Evolutionary conservation across 192 early-diverging fungal species (phyloP), one percentile per base, ranked within the genome.

Genomic region (Haplosporangium gracile): DNA sequence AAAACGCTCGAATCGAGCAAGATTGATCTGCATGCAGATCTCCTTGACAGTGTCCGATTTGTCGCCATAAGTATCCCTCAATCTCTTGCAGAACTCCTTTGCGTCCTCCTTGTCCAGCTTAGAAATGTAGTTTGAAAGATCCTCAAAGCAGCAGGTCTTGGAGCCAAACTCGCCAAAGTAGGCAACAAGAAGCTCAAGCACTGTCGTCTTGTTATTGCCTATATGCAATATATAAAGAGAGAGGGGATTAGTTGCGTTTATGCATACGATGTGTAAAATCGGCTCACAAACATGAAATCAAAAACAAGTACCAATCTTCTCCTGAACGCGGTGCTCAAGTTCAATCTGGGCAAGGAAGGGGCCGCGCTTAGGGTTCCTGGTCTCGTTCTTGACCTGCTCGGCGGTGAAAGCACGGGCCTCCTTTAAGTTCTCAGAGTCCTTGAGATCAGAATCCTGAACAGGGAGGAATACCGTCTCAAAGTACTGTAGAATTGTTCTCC

Each of bases 321-420:
- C 80, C 24, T 76, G 73, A 18, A 91, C 72, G 38, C 88, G 75
- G 40, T 88, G 82, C 29, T 91, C 89, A 2, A 94, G 88, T 73
- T 95, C 93, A 5, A 96, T 82, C 79, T 94, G 91, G 24, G 93
- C 95, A 36, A 97, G 87, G 77, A 92, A 95, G 6, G 96, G 95
- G 0, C 94, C 95, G 34, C 95, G 92, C 74, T 92, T 92, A n/a
- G 88, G 53, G 34, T 81, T 80, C 26, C 88, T 85, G 53, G 78
- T 76, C 55, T 79, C 89, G 47, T 90, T 88, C 47, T 82, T 63
- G 47, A 90, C 82, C 38, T 89, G 73, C 29, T 82, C 87, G 18
- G 70, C 68, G 1, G 91, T 82, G 20, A 93, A 90, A 24, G 72
- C 75, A 10, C 83, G 77, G 10, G 88, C 91, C 34, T 92, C 88